Evolutionary conservation across 495 filamentous ascomycete species (phyloP).

Genomic region (Aspergillus homomorphus): DNA sequence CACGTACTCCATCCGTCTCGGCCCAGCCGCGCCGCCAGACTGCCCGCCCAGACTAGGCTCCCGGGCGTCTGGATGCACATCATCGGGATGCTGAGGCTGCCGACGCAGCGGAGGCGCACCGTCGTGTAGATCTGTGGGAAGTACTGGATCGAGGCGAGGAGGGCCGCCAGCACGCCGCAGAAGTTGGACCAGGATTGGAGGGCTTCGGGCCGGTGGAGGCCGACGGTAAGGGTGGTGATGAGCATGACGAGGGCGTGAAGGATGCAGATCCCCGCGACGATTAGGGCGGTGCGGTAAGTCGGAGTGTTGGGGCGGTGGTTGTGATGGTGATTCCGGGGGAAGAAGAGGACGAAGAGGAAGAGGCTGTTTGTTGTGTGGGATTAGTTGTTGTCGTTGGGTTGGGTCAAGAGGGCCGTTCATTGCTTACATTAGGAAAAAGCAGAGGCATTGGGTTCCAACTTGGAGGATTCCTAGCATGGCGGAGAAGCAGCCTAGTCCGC

Average conservation of each 20-base stretch:
- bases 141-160: constrained; percentile 87
- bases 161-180: constrained; percentile 71
- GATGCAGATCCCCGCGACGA: constrained; percentile 65
- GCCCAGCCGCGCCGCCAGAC: constrained; percentile 76
- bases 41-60: constrained; percentile 81
- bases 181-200: constrained; percentile 77
- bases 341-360: constrained; percentile 82
- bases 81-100: constrained; percentile 91
- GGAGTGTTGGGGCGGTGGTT: constrained; percentile 42
- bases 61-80: constrained; percentile 98
- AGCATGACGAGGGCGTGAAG: constrained; percentile 67
- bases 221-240: constrained; percentile 61
- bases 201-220: constrained; percentile 51
- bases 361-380: constrained; percentile 49
- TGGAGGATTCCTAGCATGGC: constrained; percentile 84
- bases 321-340: constrained; percentile 61
- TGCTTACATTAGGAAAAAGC: constrained; percentile 87
- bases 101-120: constrained; percentile 74
- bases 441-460: constrained; percentile 85
- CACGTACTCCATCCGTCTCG: constrained; percentile 89
- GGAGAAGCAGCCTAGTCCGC: constrained; percentile 77
- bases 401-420: not conserved
- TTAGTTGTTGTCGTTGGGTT: not conserved
- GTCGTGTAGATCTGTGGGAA: constrained; percentile 93
- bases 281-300: constrained; percentile 70